A percentile compares a stretch with the other conserved stretches of the same genome.
Conservation (phyloP, 371 early-diverging fungal species). For the Lichtheimia hyalospora region DNA sequence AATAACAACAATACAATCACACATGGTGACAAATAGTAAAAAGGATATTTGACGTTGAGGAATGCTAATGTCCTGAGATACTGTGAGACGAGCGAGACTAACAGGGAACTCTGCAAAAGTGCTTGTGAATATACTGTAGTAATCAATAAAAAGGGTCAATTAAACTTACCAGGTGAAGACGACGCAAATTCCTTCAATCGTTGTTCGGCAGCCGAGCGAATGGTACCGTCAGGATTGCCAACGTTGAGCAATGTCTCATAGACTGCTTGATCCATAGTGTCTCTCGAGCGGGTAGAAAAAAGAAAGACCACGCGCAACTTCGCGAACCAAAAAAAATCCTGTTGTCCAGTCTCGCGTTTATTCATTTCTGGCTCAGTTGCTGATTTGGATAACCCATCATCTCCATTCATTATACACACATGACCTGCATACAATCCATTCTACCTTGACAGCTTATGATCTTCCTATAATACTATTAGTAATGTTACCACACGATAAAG, state of each 20-base stretch:
- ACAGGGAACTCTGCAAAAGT: conserved; percentile 54
- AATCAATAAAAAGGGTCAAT: background rate
- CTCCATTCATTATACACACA: too few relatives aligned
- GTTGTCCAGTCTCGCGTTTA: background rate
- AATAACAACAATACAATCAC: background rate
- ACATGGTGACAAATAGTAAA: conserved; percentile 8
- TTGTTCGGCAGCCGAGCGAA: conserved; percentile 71
- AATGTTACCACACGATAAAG: too few relatives aligned
- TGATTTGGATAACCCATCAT: too few relatives aligned
- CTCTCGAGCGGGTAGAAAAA: too few relatives aligned
- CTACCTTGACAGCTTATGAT: too few relatives aligned
- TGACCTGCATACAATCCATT: too few relatives aligned
- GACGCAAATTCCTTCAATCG: conserved; percentile 66
- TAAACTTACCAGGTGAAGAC: conserved; percentile 55
- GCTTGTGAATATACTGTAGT: background rate
- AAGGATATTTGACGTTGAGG: conserved; percentile 80
- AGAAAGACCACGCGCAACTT: too few relatives aligned
- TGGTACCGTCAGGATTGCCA: conserved; percentile 65
- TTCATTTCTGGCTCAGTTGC: background rate
- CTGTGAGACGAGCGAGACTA: conserved; percentile 66
- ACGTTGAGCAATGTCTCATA: conserved; percentile 71
- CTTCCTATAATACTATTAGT: too few relatives aligned
- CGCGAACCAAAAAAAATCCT: too few relatives aligned
- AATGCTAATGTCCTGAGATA: conserved; percentile 61
- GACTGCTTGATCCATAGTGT: conserved; percentile 72